Evolutionary conservation across 352 stramenopile genomes (phyloP).

Genomic region (Phytophthora pistaciae): DNA sequence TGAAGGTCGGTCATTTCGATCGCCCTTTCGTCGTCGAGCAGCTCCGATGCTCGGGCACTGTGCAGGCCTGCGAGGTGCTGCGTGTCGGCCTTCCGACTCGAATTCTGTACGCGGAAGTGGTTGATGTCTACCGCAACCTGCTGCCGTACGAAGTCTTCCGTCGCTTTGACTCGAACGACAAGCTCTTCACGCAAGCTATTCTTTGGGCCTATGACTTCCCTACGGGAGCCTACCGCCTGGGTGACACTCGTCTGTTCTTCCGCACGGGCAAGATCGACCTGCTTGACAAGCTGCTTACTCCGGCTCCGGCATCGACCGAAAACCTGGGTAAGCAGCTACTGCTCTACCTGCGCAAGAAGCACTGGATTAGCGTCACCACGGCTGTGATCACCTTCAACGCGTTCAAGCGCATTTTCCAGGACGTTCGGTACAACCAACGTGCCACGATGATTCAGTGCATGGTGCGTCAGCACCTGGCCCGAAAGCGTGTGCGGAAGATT

Average conservation of each 20-base stretch:
- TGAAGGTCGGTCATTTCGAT: conserved; percentile 87
- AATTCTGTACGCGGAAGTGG: conserved; percentile 88
- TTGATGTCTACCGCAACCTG: conserved; percentile 83
- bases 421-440: conserved; percentile 76
- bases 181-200: conserved; percentile 89
- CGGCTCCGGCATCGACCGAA: conserved; percentile 42
- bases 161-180: conserved; percentile 85
- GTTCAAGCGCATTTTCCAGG: conserved; percentile 75
- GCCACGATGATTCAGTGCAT: conserved; percentile 84
- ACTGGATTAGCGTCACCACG: conserved; percentile 76
- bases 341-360: conserved; percentile 80
- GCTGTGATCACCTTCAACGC: conserved; percentile 78
- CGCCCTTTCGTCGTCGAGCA: conserved; percentile 82
- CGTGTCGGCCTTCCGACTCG: conserved; percentile 84
- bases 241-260: conserved; percentile 87
- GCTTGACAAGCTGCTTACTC: conserved; percentile 79
- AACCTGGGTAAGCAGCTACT: conserved; percentile 51
- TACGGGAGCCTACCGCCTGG: conserved; percentile 77
- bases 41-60: conserved; percentile 74
- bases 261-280: conserved; percentile 88
- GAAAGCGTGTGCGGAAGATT: conserved; percentile 73
- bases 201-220: conserved; percentile 83
- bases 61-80: conserved; percentile 86
- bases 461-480: conserved; percentile 76
- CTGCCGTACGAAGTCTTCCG: conserved; percentile 71